Evolutionary conservation across 2,329 filamentous ascomycete genomes (phyloP).

Genomic region (Phoma sp.): DNA sequence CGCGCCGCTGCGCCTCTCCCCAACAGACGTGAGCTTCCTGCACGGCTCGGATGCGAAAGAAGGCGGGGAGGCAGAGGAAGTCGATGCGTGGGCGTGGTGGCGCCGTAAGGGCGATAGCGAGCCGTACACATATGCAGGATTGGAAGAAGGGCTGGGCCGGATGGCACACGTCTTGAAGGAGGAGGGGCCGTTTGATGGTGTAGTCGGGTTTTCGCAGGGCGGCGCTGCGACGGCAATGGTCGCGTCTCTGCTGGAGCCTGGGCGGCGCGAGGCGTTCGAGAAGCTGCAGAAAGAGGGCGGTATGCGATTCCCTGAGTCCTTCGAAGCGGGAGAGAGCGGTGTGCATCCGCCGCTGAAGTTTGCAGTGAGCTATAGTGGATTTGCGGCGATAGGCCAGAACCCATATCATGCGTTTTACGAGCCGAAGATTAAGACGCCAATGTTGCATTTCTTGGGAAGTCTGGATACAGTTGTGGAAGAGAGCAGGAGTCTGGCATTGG

Average conservation of each 20-base stretch:
- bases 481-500: slow-evolving; percentile 69
- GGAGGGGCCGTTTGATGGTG: slow-evolving; percentile 48
- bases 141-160: slow-evolving; percentile 71
- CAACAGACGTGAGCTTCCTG: slow-evolving; percentile 62
- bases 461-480: slow-evolving; percentile 91
- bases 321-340: slow-evolving; percentile 43
- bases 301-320: slow-evolving; percentile 61
- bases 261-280: slow-evolving; percentile 58
- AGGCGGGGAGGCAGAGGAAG: slow-evolving; percentile 57
- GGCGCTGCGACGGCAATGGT: slow-evolving; percentile 73
- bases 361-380: slow-evolving; percentile 79
- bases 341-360: slow-evolving; percentile 70
- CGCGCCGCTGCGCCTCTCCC: slow-evolving; percentile 52
- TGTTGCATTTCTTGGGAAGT: slow-evolving; percentile 81
- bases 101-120: slow-evolving; percentile 64
- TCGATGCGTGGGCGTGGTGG: slow-evolving; percentile 87
- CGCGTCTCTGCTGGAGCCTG: slow-evolving; percentile 72
- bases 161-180: slow-evolving; percentile 59
- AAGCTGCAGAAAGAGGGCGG: slow-evolving; percentile 48
- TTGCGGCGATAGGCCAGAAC: slow-evolving; percentile 67
- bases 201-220: slow-evolving; percentile 48
- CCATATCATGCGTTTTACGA: slow-evolving; percentile 75
- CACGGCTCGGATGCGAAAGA: slow-evolving; percentile 40
- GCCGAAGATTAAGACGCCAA: slow-evolving; percentile 76
- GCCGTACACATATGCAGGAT: slow-evolving; percentile 65